These are phyloP conservation scores for Venturia pyrina DNA, from an alignment of 2,329 filamentous ascomycete genomes.

Conservation along the genomic window DNA sequence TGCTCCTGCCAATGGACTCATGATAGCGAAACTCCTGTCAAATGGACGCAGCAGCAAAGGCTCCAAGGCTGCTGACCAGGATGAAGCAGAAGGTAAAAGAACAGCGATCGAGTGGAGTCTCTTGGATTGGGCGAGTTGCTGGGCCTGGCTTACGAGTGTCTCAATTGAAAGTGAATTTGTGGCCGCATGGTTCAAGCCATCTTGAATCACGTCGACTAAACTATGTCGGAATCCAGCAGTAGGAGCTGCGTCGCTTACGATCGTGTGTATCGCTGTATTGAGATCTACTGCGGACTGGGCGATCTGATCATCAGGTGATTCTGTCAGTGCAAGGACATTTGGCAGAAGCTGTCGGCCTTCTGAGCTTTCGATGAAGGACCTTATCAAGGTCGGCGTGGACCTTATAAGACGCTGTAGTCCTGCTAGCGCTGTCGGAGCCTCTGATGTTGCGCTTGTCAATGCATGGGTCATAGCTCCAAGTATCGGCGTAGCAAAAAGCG, in stretches of 20 bases:
- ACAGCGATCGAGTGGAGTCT: slow-evolving; percentile 17
- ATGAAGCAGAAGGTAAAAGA: slow-evolving; percentile 53
- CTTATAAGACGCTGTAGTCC: not conserved
- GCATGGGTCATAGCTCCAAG: slow-evolving; percentile 1
- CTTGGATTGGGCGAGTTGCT: slow-evolving; percentile 33
- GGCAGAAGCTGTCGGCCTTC: slow-evolving; percentile 42
- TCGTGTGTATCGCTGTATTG: slow-evolving; percentile 26
- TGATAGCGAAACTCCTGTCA: slow-evolving; percentile 60
- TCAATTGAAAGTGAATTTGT: slow-evolving; percentile 38
- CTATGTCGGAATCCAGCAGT: slow-evolving; percentile 32
- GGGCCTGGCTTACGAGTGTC: slow-evolving; percentile 45
- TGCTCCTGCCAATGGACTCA: slow-evolving; percentile 60
- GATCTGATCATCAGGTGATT: slow-evolving; percentile 43
- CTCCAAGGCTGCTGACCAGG: slow-evolving; percentile 57
- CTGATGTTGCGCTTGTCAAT: not conserved
- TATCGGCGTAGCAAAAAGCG: not conserved
- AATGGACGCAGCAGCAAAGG: slow-evolving; percentile 44
- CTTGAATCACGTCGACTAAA: slow-evolving; percentile 42
- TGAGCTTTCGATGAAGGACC: slow-evolving; percentile 32
- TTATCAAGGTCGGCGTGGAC: slow-evolving; percentile 13
- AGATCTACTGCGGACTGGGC: slow-evolving; percentile 32
- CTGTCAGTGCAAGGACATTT: slow-evolving; percentile 42
- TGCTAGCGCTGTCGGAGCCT: not conserved
- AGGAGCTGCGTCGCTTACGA: slow-evolving; percentile 25
- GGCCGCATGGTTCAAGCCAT: slow-evolving; percentile 38